Percentiles rank a stretch among this genome's conserved stretches.
Conservation (phyloP, 257 asterid species). For the Solanum peruvianum region DNA sequence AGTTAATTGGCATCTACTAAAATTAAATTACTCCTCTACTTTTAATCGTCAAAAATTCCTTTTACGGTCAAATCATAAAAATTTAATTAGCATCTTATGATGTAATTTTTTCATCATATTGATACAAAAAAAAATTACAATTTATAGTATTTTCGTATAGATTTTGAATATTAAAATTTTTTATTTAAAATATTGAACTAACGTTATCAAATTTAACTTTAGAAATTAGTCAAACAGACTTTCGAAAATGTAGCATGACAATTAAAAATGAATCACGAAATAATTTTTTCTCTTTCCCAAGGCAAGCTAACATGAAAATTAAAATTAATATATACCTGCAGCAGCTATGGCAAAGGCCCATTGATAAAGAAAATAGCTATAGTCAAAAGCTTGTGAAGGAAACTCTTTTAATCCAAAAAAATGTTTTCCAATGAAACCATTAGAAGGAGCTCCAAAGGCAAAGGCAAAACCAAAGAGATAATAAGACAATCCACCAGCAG, state of each 20-base stretch:
- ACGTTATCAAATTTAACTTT: no score
- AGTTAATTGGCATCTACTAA: not conserved
- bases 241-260: no score
- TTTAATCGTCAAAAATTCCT: not conserved
- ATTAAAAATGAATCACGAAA: no score
- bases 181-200: no score
- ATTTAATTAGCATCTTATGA: no score
- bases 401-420: constrained; percentile 54
- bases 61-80: no score
- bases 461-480: constrained; percentile 85
- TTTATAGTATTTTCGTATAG: no score
- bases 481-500: constrained; percentile 84
- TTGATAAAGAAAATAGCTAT: constrained; percentile 58
- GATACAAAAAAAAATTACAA: no score
- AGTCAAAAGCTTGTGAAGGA: constrained; percentile 38
- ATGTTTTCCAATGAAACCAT: constrained; percentile 78
- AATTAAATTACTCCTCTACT: no score
- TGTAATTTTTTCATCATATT: not conserved
- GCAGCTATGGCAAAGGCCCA: constrained; percentile 98
- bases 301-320: not conserved
- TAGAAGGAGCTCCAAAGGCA: constrained; percentile 76
- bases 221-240: no score
- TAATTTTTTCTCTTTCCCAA: not conserved
- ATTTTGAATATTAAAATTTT: no score
- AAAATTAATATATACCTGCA: constrained; percentile 32